Evolutionary conservation across 495 filamentous ascomycete species (phyloP), one percentile per base, ranked within the genome.

Genomic region (Penicillium lagena): DNA sequence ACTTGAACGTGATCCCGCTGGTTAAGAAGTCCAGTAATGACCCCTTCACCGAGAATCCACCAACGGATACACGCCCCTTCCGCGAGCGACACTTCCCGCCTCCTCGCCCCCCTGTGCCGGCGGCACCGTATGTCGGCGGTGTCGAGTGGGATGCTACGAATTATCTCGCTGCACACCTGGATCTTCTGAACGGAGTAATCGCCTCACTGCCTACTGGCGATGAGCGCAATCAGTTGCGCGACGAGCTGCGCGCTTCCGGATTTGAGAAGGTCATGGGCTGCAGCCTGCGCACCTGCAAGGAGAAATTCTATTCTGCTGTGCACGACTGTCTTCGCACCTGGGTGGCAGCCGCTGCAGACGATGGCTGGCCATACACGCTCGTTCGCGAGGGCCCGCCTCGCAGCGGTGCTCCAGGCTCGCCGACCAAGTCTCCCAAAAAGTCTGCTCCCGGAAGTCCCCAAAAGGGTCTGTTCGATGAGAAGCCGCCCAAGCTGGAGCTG

Each of bases 61-160:
- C 46, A 7, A 17, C 34, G 22, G 46, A 58, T 30, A 29, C 34
- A 6, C 47, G 44, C 11, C 32, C 49, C 4, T 68, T 49, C 46
- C 56, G 54, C 35, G 65, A 77, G 39, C 75, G 77, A 9, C 82
- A 96, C 63, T 98, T 96, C 63, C 93, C 93, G 0, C 72, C 76
- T n/a, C 85, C 89, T 47, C 82, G 88, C 2, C 87, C 90, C 7
- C 93, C 91, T 0, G 87, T 96, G 7, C 89, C 93, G 10, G 90
- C 94, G 14, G 91, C 91, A 12, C 94, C 93, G 8, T 96, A 97
- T 62, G 89, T 98, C 37, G 94, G 93, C 34, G 93, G 94, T 39
- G 93, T 98, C 10, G 93, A 98, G 68, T 98, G 94, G 94, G 93
- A 98, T 61, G 90, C 93, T 9, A 96, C 93, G 9, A 95, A 91